A percentile compares a stretch with the other conserved stretches of the same genome.
Conservation (phyloP, 345 rosid species). For the Combretum micranthum region DNA sequence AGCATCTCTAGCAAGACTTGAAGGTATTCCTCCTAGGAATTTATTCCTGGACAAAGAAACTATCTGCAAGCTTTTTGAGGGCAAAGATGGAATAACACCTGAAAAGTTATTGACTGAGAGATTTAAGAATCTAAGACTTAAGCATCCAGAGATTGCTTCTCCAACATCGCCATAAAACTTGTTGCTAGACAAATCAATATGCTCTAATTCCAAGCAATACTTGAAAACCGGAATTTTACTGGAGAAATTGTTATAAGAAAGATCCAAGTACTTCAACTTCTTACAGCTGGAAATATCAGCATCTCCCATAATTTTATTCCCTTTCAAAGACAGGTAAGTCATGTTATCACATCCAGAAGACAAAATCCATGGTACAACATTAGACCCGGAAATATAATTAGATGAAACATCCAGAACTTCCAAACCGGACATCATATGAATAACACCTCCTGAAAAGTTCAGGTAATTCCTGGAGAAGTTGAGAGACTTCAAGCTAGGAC, state of each 20-base stretch:
- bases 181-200: constrained; percentile 62
- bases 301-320: constrained; percentile 47
- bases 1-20: constrained; percentile 40
- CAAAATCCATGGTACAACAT: no score
- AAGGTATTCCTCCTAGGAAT: constrained; percentile 56
- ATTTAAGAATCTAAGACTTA: constrained; percentile 48
- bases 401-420: constrained; percentile 58
- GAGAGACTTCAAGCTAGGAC: constrained; percentile 44
- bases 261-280: constrained; percentile 52
- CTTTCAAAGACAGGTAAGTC: constrained; percentile 53
- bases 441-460: constrained; percentile 35
- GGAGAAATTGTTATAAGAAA: constrained; percentile 58
- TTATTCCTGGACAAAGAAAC: constrained; percentile 60
- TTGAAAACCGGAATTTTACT: constrained; percentile 44
- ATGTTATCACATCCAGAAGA: constrained; percentile 29
- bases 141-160: constrained; percentile 44
- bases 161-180: constrained; percentile 51
- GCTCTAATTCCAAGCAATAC: constrained; percentile 26
- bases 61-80: constrained; percentile 39
- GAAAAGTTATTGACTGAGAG: constrained; percentile 60
- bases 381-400: constrained; percentile 49
- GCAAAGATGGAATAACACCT: constrained; percentile 37
- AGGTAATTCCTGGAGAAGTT: constrained; percentile 49
- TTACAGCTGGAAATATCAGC: constrained; percentile 21
- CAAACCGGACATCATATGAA: constrained; percentile 10